These are phyloP conservation scores for Acanthamoeba triangularis DNA, from an alignment of 208 protist genomes.

Conservation along the genomic window DNA sequence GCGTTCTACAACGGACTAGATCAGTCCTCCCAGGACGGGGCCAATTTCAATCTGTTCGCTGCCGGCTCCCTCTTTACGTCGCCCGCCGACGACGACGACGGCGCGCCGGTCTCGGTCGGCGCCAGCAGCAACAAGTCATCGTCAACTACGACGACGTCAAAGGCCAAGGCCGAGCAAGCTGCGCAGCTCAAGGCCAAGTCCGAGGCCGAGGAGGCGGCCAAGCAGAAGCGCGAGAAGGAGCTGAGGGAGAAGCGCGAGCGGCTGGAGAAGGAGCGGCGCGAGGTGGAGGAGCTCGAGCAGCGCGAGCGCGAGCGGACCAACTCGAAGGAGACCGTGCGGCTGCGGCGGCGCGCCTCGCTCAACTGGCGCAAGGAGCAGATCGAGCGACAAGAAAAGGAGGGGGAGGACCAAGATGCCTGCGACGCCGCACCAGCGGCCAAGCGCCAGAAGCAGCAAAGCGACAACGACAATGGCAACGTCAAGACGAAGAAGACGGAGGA, in stretches of 20 bases:
- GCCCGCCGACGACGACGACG: not conserved
- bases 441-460: not conserved
- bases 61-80: slow-evolving; percentile 11
- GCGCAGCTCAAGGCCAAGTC: not conserved
- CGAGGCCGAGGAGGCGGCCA: not conserved
- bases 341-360: not conserved
- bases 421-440: not conserved
- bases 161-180: not conserved
- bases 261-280: not conserved
- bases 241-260: not conserved
- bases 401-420: not conserved
- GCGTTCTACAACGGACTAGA: slow-evolving; percentile 48
- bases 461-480: not conserved
- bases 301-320: not conserved
- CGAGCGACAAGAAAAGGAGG: not conserved
- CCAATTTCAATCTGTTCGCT: slow-evolving; percentile 13
- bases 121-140: not conserved
- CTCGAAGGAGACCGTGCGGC: not conserved
- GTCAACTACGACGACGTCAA: not conserved
- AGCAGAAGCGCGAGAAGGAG: slow-evolving; percentile 1
- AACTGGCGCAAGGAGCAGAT: slow-evolving; percentile 23
- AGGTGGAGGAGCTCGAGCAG: slow-evolving; percentile 2
- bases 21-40: slow-evolving; percentile 42
- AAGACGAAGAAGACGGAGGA: not conserved
- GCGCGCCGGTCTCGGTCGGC: not conserved